Evolutionary conservation across 2,329 filamentous ascomycete species (phyloP).

Genomic region (Lasiodiplodia sp.): DNA sequence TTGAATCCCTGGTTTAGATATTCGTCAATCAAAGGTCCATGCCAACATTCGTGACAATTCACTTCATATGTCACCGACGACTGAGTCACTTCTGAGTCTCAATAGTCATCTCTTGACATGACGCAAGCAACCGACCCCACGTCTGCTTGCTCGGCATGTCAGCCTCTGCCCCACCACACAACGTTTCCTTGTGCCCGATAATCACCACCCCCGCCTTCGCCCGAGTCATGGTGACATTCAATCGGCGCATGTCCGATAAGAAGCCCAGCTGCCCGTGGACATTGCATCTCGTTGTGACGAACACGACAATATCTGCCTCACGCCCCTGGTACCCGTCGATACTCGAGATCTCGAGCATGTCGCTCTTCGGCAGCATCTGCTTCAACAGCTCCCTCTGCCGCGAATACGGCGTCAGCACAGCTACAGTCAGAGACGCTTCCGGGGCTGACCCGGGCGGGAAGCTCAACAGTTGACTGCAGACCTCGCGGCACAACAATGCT

Average conservation of each 20-base stretch:
- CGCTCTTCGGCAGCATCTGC: neutral
- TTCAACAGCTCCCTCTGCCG: neutral
- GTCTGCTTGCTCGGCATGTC: neutral
- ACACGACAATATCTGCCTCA: neutral
- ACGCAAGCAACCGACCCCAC: neutral
- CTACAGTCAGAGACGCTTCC: neutral
- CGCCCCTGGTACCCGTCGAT: neutral
- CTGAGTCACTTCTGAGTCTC: too few species aligned
- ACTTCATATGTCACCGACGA: too few species aligned
- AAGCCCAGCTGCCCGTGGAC: neutral
- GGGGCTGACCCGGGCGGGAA: too few species aligned
- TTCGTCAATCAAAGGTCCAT: too few species aligned
- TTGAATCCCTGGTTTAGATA: too few species aligned
- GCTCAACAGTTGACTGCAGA: neutral
- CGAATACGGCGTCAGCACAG: neutral
- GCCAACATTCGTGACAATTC: too few species aligned
- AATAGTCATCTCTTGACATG: neutral
- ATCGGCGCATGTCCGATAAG: neutral
- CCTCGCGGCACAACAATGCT: neutral
- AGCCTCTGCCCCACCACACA: neutral
- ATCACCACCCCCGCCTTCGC: neutral
- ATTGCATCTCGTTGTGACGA: neutral
- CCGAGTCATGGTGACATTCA: neutral
- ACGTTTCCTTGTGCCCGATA: neutral
- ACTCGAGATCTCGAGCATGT: neutral